Base-by-base conservation (phyloP, 495 filamentous ascomycete genomes). In the Xylaria flabelliformis region DNA sequence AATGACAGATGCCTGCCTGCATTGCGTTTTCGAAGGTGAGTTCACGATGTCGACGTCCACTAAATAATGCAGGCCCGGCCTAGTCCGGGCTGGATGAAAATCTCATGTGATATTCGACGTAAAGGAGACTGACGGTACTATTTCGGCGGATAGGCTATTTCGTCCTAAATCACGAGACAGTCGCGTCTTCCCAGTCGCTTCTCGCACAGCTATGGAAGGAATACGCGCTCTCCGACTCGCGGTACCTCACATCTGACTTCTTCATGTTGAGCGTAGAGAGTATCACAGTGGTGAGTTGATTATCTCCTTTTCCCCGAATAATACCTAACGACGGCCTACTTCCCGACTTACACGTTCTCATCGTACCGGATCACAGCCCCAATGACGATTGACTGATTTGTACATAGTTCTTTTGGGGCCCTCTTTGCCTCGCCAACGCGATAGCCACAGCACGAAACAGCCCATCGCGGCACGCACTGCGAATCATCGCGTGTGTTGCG, bases 151-250 rank as follows among this genome's bases (percentile, higher is more conserved):
- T 8, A 88, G 92, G 93, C n/a, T 95, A 94, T 80, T 95, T 91
- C 74, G 87, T 91, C 74, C 77, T 88, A 71, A 89, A 94, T 78
- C 90, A 91, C 82, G 80, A 82, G 6, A 74, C 77, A 19, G 26
- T 86, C 46, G 75, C 82, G 1, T 77, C 78, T 1, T 82, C 78
- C 1, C 82, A 86, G 61, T 72, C 75, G 36, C 75, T 94, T 0
- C 89, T 94, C 53, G 91, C 91, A 0, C 93, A 96, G 80, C 80
- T 96, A 46, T 97, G 93, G 93, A 97, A 96, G 76, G 93, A 97
- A 77, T 97, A 97, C 83, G 87, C 92, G 8, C 85, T 92, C 48
- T 94, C 92, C 21, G 93, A 97, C 80, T 94, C 92, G 39, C 88
- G 93, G 46, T 97, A 97, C 74, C 83, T 97, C 77, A 93, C 90